These are phyloP conservation scores for Fusarium sterilihyphosum DNA, from an alignment of 2,329 filamentous ascomycete genomes.

Conservation along the genomic window DNA sequence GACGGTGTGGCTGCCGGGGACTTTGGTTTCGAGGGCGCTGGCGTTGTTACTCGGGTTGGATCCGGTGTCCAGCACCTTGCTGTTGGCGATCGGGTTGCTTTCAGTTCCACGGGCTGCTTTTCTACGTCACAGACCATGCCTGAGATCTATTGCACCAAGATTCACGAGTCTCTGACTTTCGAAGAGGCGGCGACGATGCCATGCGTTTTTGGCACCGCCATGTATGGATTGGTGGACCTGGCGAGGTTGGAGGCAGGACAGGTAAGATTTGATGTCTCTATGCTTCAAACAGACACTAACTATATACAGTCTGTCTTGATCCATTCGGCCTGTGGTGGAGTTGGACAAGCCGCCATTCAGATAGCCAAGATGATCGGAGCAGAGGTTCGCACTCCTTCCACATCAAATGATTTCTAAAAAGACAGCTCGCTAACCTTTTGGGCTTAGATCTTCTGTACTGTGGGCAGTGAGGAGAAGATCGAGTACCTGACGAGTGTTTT, in stretches of 20 bases:
- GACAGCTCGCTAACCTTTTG: background rate
- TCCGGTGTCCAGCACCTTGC: slow-evolving; percentile 41
- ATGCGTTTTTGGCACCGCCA: slow-evolving; percentile 44
- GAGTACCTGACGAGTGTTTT: slow-evolving; percentile 46
- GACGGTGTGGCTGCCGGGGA: slow-evolving; percentile 22
- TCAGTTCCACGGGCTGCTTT: slow-evolving; percentile 45
- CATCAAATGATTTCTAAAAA: background rate
- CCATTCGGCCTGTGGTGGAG: slow-evolving; percentile 39
- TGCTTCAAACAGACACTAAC: background rate
- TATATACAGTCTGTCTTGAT: slow-evolving; percentile 42
- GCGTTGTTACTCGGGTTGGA: slow-evolving; percentile 45
- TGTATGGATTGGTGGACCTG: slow-evolving; percentile 29
- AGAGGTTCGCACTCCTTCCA: slow-evolving; percentile 46
- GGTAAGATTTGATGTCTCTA: background rate
- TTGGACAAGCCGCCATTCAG: slow-evolving; percentile 48
- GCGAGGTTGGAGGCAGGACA: slow-evolving; percentile 10
- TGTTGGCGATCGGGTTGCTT: slow-evolving; percentile 48
- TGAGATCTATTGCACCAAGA: slow-evolving; percentile 39
- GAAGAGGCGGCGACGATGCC: slow-evolving; percentile 51
- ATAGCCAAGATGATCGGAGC: slow-evolving; percentile 45
- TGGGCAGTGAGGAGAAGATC: slow-evolving; percentile 50
- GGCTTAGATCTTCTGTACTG: slow-evolving; percentile 41
- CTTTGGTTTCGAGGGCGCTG: slow-evolving; percentile 46
- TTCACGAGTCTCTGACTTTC: slow-evolving; percentile 50
- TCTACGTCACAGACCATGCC: slow-evolving; percentile 18